A percentile compares a stretch with the other conserved stretches of the same genome.
Conservation (phyloP, 1,139 yeast species). For the Taphrina populina region DNA sequence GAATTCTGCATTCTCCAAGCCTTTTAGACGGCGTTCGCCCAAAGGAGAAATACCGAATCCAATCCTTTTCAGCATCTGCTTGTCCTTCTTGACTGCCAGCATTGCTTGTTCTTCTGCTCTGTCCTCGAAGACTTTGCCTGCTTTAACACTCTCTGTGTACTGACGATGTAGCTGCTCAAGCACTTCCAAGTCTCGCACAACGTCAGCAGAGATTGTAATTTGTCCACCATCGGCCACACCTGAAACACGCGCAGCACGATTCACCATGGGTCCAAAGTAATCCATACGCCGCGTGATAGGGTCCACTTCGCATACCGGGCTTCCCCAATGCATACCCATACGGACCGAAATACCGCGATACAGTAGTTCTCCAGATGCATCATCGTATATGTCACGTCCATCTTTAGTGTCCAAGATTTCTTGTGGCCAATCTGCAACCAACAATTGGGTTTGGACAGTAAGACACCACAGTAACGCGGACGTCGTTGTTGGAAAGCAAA, state of each 20-base stretch:
- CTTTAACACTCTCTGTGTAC: constrained; percentile 25
- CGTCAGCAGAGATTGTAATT: constrained; percentile 80
- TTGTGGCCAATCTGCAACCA: constrained; percentile 92
- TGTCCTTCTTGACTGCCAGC: constrained; percentile 65
- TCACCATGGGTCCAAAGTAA: constrained; percentile 97
- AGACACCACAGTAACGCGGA: constrained; percentile 93
- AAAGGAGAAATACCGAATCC: constrained; percentile 70
- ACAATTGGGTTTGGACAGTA: constrained; percentile 79
- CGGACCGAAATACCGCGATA: constrained; percentile 90
- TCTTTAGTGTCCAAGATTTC: constrained; percentile 83
- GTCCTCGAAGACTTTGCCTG: constrained; percentile 8
- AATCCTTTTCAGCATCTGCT: constrained; percentile 61
- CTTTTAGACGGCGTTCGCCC: constrained; percentile 89
- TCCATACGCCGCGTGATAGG: constrained; percentile 96
- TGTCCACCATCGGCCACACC: constrained; percentile 99
- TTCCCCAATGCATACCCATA: constrained; percentile 98
- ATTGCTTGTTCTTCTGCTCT: constrained; percentile 53
- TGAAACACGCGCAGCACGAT: constrained; percentile 87
- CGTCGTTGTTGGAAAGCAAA: constrained; percentile 92
- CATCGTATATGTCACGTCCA: constrained; percentile 79
- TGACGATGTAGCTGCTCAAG: constrained; percentile 48
- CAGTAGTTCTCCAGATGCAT: constrained; percentile 56
- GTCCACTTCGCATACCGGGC: constrained; percentile 94
- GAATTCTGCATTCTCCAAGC: constrained; percentile 88
- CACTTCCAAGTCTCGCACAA: constrained; percentile 65